phyloP scores from a whole-genome alignment of 768 basidiomycete species.

The Agrocybe pediades region DNA sequence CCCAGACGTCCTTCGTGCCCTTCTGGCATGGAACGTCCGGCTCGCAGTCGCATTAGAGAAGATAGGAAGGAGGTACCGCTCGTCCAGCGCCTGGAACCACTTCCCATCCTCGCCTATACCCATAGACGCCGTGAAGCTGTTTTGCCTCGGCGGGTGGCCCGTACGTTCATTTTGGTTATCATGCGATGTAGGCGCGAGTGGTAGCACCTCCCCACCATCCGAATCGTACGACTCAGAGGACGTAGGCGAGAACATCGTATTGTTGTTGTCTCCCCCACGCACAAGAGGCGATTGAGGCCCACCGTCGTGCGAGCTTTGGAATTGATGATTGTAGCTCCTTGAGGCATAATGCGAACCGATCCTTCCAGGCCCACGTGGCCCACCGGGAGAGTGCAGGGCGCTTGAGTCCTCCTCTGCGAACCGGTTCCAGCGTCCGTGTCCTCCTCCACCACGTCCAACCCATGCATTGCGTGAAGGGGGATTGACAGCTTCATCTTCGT shows the following conservation, averaged over 20 bases:
- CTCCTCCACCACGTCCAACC: constrained; percentile 33
- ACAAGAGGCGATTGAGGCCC: constrained; percentile 19
- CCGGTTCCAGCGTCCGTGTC: constrained; percentile 40
- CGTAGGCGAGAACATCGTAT: constrained; percentile 63
- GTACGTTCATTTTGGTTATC: constrained; percentile 12
- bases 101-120: constrained; percentile 70
- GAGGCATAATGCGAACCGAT: constrained; percentile 62
- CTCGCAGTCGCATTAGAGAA: constrained; percentile 93
- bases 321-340: constrained; percentile 64
- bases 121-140: constrained; percentile 16
- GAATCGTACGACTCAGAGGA: constrained; percentile 82
- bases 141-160: constrained; percentile 25
- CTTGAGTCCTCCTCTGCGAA: constrained; percentile 46
- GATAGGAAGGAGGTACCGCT: constrained; percentile 89
- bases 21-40: constrained; percentile 80
- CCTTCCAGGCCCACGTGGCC: constrained; percentile 32
- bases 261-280: constrained; percentile 23
- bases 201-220: constrained; percentile 76
- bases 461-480: constrained; percentile 32
- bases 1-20: constrained; percentile 52
- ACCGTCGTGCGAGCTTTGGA: constrained; percentile 17
- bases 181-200: constrained; percentile 60
- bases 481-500: constrained; percentile 48
- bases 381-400: constrained; percentile 28
- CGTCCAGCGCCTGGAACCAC: constrained; percentile 96